A percentile compares a stretch with the other conserved stretches of the same genome.
phyloP scores from a whole-genome alignment of 768 basidiomycete species.

The Suillus sp. region DNA sequence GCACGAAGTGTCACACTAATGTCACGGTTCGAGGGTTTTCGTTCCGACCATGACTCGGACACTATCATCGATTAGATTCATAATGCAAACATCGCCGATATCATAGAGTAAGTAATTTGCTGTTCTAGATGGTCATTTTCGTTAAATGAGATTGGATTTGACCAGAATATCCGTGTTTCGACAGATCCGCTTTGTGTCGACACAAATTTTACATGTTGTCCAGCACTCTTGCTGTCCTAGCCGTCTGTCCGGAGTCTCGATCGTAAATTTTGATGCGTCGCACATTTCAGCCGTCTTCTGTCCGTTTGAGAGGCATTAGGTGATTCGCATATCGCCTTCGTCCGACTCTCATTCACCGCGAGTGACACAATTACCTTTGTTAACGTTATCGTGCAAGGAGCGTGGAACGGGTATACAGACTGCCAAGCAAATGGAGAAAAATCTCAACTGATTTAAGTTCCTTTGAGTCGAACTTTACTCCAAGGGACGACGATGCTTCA shows the following conservation, averaged over 20 bases:
- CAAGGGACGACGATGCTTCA: background rate
- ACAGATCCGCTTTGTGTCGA: background rate
- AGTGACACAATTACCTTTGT: background rate
- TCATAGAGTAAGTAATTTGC: background rate
- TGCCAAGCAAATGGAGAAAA: background rate
- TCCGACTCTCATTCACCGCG: background rate
- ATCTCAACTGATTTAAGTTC: background rate
- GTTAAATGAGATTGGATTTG: background rate
- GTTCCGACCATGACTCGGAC: background rate
- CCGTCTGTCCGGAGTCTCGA: background rate
- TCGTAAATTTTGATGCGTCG: background rate
- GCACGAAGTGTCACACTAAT: background rate
- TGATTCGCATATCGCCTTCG: background rate
- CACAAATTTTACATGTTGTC: background rate
- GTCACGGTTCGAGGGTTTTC: background rate
- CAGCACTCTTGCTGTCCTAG: background rate
- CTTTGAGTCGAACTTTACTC: background rate
- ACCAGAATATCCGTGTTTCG: background rate
- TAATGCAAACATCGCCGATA: background rate
- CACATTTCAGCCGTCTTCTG: background rate
- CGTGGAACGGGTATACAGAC: background rate
- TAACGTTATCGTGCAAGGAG: background rate
- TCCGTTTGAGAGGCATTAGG: background rate
- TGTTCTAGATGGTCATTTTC: background rate
- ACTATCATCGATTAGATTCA: background rate